Evolutionary conservation across 2,329 filamentous ascomycete species (phyloP), one percentile per base, ranked within the genome.

Genomic region (Fusarium paranaense): DNA sequence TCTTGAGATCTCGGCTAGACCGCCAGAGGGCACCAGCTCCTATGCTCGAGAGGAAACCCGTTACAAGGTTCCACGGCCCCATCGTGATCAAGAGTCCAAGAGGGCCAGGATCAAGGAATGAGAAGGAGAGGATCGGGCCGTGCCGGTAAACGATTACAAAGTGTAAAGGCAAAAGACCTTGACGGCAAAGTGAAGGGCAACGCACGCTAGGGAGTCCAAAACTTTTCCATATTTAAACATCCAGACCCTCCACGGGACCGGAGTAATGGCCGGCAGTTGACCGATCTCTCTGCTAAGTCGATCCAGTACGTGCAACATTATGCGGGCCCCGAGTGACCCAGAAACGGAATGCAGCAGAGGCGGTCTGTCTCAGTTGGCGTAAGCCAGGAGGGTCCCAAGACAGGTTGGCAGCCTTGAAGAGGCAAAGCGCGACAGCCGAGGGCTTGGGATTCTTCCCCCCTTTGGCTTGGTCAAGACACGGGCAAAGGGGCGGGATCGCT

Each of bases 1-100:
- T 67, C 66, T 77, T 77, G 6, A 77, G 57, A 25, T 77, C 66
- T 16, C 72, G 54, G 27, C 64, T 73, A 4, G 75, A 76, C 16
- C 67, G 57, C 74, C 75, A 76, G 2, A 76, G 58, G 14, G 47
- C 38, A n/a, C 68, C 72, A 4, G 70, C 74, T 11, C 74, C 74
- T 33, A 77, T 77, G 6, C 62, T 64, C 3, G 74, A 74, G 18
- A 77, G 57, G n/a, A 73, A 67, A 4, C 57, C 10, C 14, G 45
- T 32, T 0, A 38, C 35, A 37, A 61, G 54, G 62, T 16, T 68
- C 45, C 63, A 59, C 47, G 56, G 27, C 9, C 35, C 38, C 72
- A 76, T 76, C 30, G 20, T 66, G n/a, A 13, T 14, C n/a, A 27
- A 6, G 25, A 6, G 25, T 27, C 25, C 25, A 27, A 54, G 27